A percentile compares a stretch with the other conserved stretches of the same genome.
Evolutionary conservation across 768 basidiomycete species (phyloP).

Genomic region (Termitomyces sp.): DNA sequence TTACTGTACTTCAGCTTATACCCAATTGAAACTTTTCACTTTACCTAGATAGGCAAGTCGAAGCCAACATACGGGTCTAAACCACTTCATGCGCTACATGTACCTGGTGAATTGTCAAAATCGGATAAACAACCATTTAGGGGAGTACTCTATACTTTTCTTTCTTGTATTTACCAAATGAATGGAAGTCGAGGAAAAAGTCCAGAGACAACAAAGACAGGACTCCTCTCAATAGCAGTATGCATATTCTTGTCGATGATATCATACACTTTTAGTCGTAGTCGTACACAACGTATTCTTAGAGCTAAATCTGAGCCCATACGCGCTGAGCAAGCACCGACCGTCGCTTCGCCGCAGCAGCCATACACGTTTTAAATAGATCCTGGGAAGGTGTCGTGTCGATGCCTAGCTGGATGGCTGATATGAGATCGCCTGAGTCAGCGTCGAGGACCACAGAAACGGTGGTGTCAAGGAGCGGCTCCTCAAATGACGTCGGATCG

Average conservation of each 20-base stretch:
- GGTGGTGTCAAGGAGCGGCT: conserved; percentile 73
- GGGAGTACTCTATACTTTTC: too few relatives aligned
- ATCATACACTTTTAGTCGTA: conserved; percentile 6
- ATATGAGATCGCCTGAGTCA: conserved; percentile 37
- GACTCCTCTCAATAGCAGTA: not conserved
- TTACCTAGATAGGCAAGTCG: not conserved
- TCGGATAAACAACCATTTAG: not conserved
- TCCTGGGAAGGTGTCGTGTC: conserved; percentile 19
- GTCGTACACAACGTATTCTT: not conserved
- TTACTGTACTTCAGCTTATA: not conserved
- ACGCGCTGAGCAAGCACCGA: conserved; percentile 6
- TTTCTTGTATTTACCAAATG: not conserved
- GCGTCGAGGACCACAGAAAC: conserved; percentile 59
- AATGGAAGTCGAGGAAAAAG: not conserved
- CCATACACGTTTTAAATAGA: conserved; percentile 20
- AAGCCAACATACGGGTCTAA: not conserved
- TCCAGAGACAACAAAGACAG: not conserved
- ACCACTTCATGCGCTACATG: not conserved
- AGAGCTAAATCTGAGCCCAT: not conserved
- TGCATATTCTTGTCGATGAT: not conserved
- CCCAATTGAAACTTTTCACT: not conserved
- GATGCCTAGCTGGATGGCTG: conserved; percentile 52
- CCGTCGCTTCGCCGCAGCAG: conserved; percentile 17
- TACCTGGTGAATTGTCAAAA: not conserved
- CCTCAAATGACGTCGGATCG: conserved; percentile 90